Conservation (phyloP, 1,284 basidiomycete genomes). For the Phylloboletellus chloephorus region DNA sequence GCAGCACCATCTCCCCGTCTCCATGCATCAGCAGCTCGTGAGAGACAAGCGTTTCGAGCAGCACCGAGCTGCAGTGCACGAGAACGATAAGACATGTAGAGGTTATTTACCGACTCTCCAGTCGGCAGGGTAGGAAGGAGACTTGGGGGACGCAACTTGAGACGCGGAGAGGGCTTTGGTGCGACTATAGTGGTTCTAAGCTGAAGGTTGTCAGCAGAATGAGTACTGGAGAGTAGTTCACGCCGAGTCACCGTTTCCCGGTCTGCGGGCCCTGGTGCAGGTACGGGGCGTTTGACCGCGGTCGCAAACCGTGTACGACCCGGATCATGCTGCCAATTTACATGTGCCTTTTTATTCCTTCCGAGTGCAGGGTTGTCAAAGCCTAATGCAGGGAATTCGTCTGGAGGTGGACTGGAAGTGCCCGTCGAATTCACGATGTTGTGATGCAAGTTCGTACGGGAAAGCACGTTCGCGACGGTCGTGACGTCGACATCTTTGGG, state of each 20-base stretch:
- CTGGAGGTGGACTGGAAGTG: slow-evolving; percentile 45
- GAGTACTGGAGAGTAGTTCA: slow-evolving; percentile 48
- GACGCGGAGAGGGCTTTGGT: slow-evolving; percentile 79
- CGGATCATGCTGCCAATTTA: slow-evolving; percentile 57
- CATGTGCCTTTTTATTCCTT: slow-evolving; percentile 37
- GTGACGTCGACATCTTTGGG: slow-evolving; percentile 74
- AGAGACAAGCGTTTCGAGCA: slow-evolving; percentile 91
- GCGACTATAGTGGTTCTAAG: slow-evolving; percentile 65
- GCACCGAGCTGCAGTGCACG: slow-evolving; percentile 87
- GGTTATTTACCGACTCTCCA: slow-evolving; percentile 67
- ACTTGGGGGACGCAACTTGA: slow-evolving; percentile 77
- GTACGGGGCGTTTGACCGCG: slow-evolving; percentile 66
- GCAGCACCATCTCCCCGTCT: slow-evolving; percentile 89
- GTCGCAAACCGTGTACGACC: slow-evolving; percentile 79
- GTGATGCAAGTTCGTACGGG: slow-evolving; percentile 56
- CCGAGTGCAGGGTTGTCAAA: slow-evolving; percentile 31
- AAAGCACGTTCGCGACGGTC: slow-evolving; percentile 64
- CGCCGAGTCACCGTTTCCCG: slow-evolving; percentile 42
- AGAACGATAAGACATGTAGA: slow-evolving; percentile 86
- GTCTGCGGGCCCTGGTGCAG: slow-evolving; percentile 30
- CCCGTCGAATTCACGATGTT: slow-evolving; percentile 34
- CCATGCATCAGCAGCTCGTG: slow-evolving; percentile 93
- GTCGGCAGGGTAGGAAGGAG: slow-evolving; percentile 87
- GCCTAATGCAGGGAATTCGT: slow-evolving; percentile 88
- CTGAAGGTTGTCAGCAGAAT: slow-evolving; percentile 56